Percentiles rank a stretch among this genome's conserved stretches.
phyloP scores from a whole-genome alignment of 495 filamentous ascomycete species.

The Tuber microsphaerosporum region DNA sequence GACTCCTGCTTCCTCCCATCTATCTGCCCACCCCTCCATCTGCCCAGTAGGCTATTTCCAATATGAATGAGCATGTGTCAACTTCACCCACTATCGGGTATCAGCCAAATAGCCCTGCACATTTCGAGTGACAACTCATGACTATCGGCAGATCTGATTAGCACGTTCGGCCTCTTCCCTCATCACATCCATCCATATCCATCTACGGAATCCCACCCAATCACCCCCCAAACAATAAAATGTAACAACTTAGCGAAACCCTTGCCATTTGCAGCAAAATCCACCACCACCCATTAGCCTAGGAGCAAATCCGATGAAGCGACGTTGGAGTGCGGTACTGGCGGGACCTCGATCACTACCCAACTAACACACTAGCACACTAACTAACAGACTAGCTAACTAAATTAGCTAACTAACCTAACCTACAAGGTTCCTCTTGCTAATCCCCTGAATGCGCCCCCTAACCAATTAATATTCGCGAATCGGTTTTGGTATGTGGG shows the following conservation, averaged over 20 bases:
- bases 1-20: not conserved
- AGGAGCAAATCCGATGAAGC: constrained; percentile 23
- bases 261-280: not conserved
- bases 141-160: not conserved
- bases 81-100: not conserved
- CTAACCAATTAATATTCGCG: too few relatives aligned
- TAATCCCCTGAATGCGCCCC: too few relatives aligned
- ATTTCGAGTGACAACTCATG: not conserved
- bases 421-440: not conserved
- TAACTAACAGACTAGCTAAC: not conserved
- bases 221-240: not conserved
- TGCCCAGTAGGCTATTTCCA: not conserved
- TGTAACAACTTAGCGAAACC: not conserved
- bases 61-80: not conserved
- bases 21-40: not conserved
- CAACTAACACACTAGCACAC: too few relatives aligned
- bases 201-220: not conserved
- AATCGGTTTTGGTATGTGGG: too few relatives aligned
- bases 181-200: not conserved
- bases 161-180: not conserved
- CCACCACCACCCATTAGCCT: not conserved
- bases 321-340: constrained; percentile 30
- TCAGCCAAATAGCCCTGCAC: not conserved
- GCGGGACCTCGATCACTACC: not conserved
- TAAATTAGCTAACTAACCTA: too few relatives aligned